phyloP scores from a whole-genome alignment of 192 early-diverging fungal species.

The Coemansia furcata region DNA sequence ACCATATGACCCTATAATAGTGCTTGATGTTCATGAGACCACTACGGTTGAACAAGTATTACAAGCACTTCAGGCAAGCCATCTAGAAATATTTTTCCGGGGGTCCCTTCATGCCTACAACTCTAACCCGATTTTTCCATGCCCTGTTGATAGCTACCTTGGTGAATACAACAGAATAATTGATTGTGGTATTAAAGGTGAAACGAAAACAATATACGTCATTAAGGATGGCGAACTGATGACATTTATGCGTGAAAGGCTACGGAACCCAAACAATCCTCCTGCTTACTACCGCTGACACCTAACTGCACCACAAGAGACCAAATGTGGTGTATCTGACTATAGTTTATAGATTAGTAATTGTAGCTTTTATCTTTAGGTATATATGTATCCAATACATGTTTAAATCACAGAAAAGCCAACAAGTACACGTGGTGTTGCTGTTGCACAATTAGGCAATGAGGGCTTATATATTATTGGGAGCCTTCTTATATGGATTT shows the following conservation, averaged over 20 bases:
- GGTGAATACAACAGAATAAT: not conserved
- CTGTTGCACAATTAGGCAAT: not conserved
- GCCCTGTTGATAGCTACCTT: no score
- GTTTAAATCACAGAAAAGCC: not conserved
- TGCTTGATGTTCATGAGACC: not conserved
- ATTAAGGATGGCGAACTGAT: not conserved
- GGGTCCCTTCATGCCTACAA: not conserved
- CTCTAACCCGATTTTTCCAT: not conserved
- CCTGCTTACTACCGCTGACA: not conserved
- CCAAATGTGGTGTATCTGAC: not conserved
- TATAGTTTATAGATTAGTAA: not conserved
- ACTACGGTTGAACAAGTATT: not conserved
- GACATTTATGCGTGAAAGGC: no score
- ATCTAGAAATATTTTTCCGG: not conserved
- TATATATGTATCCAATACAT: not conserved
- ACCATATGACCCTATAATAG: not conserved
- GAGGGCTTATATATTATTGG: no score
- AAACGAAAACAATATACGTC: not conserved
- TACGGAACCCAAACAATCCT: not conserved
- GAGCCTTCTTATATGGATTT: no score
- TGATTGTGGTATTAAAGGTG: not conserved
- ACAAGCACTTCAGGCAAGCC: not conserved
- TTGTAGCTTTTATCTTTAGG: not conserved
- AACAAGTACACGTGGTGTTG: not conserved
- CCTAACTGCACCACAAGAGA: not conserved